Evolutionary conservation across 768 basidiomycete genomes (phyloP).

Genomic region (Agaricus blazei): DNA sequence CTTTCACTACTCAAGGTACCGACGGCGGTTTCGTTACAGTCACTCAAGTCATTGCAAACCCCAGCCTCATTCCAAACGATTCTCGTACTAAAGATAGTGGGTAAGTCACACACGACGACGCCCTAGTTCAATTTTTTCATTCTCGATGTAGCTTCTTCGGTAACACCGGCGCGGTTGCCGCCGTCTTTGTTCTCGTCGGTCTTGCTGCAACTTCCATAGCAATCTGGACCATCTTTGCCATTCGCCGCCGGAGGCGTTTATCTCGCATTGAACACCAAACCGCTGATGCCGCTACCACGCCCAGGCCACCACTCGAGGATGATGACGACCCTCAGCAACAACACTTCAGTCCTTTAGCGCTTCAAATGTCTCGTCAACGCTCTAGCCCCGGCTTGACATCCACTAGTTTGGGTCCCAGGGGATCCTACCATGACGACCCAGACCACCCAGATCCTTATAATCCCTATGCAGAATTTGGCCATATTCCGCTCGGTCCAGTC

Average conservation of each 20-base stretch:
- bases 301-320: slow-evolving; percentile 62
- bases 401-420: slow-evolving; percentile 1
- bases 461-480: slow-evolving; percentile 47
- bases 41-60: slow-evolving; percentile 64
- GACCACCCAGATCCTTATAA: slow-evolving; percentile 30
- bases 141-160: slow-evolving; percentile 64
- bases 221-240: slow-evolving; percentile 66
- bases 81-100: slow-evolving; percentile 34
- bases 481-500: slow-evolving; percentile 39
- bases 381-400: slow-evolving; percentile 29
- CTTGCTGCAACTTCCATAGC: slow-evolving; percentile 66
- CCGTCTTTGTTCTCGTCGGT: slow-evolving; percentile 87
- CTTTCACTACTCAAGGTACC: slow-evolving; percentile 47
- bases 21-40: slow-evolving; percentile 52
- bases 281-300: slow-evolving; percentile 65
- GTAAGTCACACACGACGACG: slow-evolving; percentile 33
- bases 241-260: slow-evolving; percentile 60
- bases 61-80: slow-evolving; percentile 64
- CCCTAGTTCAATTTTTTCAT: slow-evolving; percentile 4
- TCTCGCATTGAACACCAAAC: slow-evolving; percentile 62
- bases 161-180: slow-evolving; percentile 88
- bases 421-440: slow-evolving; percentile 10
- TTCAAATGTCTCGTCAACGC: slow-evolving; percentile 35
- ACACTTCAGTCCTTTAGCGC: background rate
- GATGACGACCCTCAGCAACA: slow-evolving; percentile 39